A percentile compares a stretch with the other conserved stretches of the same genome.
Evolutionary conservation across 768 basidiomycete species (phyloP).

Genomic region (Tricholoma sp.): DNA sequence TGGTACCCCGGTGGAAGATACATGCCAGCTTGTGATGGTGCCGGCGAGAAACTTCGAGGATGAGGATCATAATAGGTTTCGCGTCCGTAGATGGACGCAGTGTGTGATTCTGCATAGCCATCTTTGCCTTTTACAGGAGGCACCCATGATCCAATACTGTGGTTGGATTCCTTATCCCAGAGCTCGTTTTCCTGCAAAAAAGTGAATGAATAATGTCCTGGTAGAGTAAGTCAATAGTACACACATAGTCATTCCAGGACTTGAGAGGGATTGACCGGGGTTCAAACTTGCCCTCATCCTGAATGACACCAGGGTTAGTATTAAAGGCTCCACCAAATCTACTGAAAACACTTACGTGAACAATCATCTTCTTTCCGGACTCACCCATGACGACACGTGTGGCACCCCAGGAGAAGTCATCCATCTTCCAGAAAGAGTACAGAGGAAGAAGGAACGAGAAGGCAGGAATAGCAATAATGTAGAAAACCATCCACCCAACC

Average conservation of each 20-base stretch:
- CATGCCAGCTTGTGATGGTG: constrained; percentile 62
- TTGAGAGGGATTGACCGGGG: constrained; percentile 90
- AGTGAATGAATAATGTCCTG: not conserved
- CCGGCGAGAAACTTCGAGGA: constrained; percentile 67
- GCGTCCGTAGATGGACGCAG: constrained; percentile 80
- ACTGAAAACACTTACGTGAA: constrained; percentile 61
- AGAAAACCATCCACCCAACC: constrained; percentile 97
- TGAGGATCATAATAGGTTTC: constrained; percentile 86
- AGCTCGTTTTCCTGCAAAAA: constrained; percentile 81
- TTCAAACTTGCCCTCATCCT: constrained; percentile 99
- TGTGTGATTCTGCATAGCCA: constrained; percentile 72
- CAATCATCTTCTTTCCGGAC: constrained; percentile 90
- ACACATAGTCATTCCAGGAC: constrained; percentile 93
- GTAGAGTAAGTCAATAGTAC: constrained; percentile 13
- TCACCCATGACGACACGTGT: constrained; percentile 93
- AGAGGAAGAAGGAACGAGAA: constrained; percentile 93
- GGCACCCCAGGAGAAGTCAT: constrained; percentile 95
- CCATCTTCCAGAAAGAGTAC: constrained; percentile 98
- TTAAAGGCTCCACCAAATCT: not conserved
- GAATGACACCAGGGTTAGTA: constrained; percentile 5
- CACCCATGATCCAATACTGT: constrained; percentile 91
- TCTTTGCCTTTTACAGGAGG: constrained; percentile 70
- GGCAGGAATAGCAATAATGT: constrained; percentile 88
- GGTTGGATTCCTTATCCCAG: constrained; percentile 97
- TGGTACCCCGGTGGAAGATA: constrained; percentile 66